A percentile compares a stretch with the other conserved stretches of the same genome.
phyloP scores from a whole-genome alignment of 1,139 yeast species.

The Zygoascus meyerae region DNA sequence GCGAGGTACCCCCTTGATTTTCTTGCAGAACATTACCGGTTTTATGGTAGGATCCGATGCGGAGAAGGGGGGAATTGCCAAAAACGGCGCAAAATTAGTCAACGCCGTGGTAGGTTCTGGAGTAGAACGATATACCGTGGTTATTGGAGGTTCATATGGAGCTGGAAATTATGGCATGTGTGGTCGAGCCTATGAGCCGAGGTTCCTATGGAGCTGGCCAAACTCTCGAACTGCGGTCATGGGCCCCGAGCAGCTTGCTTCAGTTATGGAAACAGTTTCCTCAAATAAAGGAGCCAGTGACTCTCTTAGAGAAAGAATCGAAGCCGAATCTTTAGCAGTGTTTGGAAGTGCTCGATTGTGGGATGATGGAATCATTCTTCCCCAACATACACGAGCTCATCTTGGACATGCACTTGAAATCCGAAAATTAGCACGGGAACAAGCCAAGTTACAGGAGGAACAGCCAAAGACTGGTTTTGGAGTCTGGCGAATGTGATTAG shows the following conservation, averaged over 20 bases:
- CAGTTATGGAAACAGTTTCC: slow-evolving; percentile 33
- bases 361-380: slow-evolving; percentile 35
- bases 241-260: slow-evolving; percentile 36
- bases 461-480: slow-evolving; percentile 26
- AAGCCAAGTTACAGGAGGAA: slow-evolving; percentile 8
- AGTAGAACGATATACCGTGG: slow-evolving; percentile 33
- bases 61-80: slow-evolving; percentile 35
- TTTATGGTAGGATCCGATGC: slow-evolving; percentile 37
- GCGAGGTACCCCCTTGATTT: slow-evolving; percentile 32
- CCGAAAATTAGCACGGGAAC: slow-evolving; percentile 20
- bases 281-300: slow-evolving; percentile 23
- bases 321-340: slow-evolving; percentile 29
- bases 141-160: slow-evolving; percentile 35
- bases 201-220: slow-evolving; percentile 36
- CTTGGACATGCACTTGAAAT: slow-evolving; percentile 34
- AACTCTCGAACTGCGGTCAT: slow-evolving; percentile 34
- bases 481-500: slow-evolving; percentile 32
- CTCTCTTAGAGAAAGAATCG: slow-evolving; percentile 28
- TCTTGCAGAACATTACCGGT: slow-evolving; percentile 34
- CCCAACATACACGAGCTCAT: slow-evolving; percentile 31
- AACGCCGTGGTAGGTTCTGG: slow-evolving; percentile 35
- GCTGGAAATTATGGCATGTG: slow-evolving; percentile 38
- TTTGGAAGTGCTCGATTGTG: slow-evolving; percentile 33
- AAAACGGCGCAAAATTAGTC: slow-evolving; percentile 35
- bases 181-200: slow-evolving; percentile 34